Evolutionary conservation across 129 eudicot species (phyloP).

Genomic region (Pittosporum tobira): DNA sequence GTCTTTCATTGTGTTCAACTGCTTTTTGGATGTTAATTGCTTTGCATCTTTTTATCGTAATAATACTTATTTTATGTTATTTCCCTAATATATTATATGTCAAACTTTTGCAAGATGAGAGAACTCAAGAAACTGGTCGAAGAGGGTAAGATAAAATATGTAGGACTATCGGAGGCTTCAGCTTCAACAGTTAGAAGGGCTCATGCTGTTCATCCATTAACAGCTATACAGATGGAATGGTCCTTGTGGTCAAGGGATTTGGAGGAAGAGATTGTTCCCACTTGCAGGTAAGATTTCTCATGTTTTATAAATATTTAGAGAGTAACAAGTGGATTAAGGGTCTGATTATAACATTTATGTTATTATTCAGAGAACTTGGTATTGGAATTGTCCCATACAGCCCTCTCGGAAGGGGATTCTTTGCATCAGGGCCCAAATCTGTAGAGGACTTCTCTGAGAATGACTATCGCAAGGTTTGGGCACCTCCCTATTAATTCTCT

Average conservation of each 20-base stretch:
- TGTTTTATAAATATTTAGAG: too few species aligned
- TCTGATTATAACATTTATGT: too few species aligned
- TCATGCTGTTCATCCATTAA: slow-evolving; percentile 32
- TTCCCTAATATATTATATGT: neutral
- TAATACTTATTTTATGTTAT: too few species aligned
- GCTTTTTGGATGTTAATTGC: too few species aligned
- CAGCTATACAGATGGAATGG: slow-evolving; percentile 35
- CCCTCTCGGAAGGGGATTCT: slow-evolving; percentile 31
- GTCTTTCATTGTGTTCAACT: too few species aligned
- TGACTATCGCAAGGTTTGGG: slow-evolving; percentile 24
- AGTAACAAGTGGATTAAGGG: too few species aligned
- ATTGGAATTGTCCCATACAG: slow-evolving; percentile 34
- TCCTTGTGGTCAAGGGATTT: slow-evolving; percentile 29
- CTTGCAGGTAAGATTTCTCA: slow-evolving; percentile 26
- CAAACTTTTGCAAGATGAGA: slow-evolving; percentile 18
- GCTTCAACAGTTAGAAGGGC: slow-evolving; percentile 39
- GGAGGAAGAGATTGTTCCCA: slow-evolving; percentile 27
- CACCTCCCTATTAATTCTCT: too few species aligned
- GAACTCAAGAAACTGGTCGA: slow-evolving; percentile 40
- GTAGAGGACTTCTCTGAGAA: slow-evolving; percentile 1
- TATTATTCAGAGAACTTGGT: slow-evolving; percentile 20
- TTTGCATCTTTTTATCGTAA: too few species aligned
- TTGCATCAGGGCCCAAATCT: slow-evolving; percentile 14
- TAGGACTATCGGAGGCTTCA: slow-evolving; percentile 34
- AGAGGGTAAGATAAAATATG: slow-evolving; percentile 33